Conservation (phyloP, 164 flowering plant genomes). For the Magnolia changhungtana region DNA sequence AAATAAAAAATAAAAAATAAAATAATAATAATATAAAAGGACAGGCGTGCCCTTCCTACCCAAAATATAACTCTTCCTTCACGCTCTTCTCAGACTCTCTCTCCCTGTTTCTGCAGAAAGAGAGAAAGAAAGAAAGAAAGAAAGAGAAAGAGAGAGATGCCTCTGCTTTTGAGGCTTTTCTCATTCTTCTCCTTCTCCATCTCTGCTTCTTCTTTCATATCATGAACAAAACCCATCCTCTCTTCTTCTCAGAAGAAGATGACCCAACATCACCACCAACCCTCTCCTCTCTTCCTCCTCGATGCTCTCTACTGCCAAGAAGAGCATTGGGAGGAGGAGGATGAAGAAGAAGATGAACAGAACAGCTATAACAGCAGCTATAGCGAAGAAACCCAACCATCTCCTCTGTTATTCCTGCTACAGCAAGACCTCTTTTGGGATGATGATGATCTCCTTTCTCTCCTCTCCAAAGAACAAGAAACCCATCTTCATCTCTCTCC, state of each 20-base stretch:
- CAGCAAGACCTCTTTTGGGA: conserved; percentile 36
- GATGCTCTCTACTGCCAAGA: conserved; percentile 66
- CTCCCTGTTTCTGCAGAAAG: not conserved
- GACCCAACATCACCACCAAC: conserved; percentile 23
- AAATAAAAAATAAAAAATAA: not conserved
- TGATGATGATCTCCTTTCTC: conserved; percentile 39
- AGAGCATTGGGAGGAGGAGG: conserved; percentile 15
- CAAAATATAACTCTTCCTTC: not conserved
- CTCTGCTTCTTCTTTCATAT: not conserved
- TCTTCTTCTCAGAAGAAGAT: conserved; percentile 59
- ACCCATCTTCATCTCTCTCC: conserved; percentile 8
- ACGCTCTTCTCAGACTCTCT: not conserved
- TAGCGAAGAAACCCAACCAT: not conserved
- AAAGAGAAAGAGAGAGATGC: not conserved
- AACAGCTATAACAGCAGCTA: not conserved
- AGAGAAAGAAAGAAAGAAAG: not conserved
- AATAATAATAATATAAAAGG: conserved; percentile 7
- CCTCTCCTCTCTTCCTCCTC: conserved; percentile 20
- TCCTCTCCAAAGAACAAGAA: conserved; percentile 48
- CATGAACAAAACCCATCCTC: conserved; percentile 13
- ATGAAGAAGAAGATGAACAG: not conserved
- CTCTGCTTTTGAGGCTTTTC: not conserved
- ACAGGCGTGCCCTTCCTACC: conserved; percentile 22
- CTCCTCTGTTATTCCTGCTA: conserved; percentile 4
- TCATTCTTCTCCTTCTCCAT: not conserved